phyloP scores from a whole-genome alignment of 2,329 filamentous ascomycete species.

The Plectosphaerella cucumerina region DNA sequence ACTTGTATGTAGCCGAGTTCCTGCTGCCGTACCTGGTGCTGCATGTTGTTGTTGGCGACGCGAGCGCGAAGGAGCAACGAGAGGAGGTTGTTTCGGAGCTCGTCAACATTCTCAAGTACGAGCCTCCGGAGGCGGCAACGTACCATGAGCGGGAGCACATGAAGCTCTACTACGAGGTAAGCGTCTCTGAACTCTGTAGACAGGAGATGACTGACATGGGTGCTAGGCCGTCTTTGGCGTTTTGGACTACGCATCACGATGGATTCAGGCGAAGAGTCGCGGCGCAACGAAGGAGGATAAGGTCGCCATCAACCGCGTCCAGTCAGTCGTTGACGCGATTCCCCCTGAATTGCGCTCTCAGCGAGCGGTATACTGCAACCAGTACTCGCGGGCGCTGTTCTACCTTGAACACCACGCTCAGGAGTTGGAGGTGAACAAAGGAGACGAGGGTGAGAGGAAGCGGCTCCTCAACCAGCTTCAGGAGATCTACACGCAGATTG shows the following conservation, averaged over 20 bases:
- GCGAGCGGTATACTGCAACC: conserved; percentile 88
- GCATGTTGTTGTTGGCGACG: conserved; percentile 74
- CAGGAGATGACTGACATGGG: conserved; percentile 6
- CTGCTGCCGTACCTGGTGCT: conserved; percentile 82
- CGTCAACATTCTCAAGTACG: conserved; percentile 65
- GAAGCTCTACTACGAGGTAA: conserved; percentile 82
- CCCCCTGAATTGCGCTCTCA: conserved; percentile 72
- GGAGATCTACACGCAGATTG: conserved; percentile 93
- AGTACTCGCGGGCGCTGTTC: conserved; percentile 87
- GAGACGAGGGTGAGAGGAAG: conserved; percentile 50
- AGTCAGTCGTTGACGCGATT: conserved; percentile 54
- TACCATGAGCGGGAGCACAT: conserved; percentile 68
- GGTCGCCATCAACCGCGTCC: conserved; percentile 44
- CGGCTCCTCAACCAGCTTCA: conserved; percentile 75
- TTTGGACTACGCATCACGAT: conserved; percentile 86
- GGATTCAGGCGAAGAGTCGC: conserved; percentile 73
- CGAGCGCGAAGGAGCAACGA: conserved; percentile 55
- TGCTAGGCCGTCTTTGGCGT: conserved; percentile 78
- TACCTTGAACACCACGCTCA: conserved; percentile 89
- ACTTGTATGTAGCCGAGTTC: conserved; percentile 81
- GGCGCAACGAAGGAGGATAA: conserved; percentile 33
- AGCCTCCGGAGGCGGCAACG: conserved; percentile 42
- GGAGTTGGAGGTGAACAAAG: conserved; percentile 38
- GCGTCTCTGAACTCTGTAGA: conserved; percentile 14
- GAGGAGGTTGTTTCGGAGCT: conserved; percentile 69